Evolutionary conservation across 345 rosid genomes (phyloP).

Genomic region (Leavenworthia alabamica): DNA sequence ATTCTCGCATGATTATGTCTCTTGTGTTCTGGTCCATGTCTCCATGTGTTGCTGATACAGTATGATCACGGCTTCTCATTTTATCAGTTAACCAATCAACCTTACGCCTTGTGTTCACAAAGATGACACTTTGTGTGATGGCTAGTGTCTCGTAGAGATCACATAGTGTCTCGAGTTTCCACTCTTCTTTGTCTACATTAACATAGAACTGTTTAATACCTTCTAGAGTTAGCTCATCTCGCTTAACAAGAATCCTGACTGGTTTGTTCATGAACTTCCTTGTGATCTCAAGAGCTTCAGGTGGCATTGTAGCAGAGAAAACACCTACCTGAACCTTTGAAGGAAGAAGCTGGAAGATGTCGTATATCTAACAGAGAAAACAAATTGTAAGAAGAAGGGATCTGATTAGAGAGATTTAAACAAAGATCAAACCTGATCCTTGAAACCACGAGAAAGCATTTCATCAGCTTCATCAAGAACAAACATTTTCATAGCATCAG

Average conservation of each 20-base stretch:
- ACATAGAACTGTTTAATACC: constrained; percentile 85
- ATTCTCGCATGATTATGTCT: constrained; percentile 79
- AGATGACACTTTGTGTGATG: constrained; percentile 85
- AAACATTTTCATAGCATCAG: constrained; percentile 76
- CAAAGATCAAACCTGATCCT: constrained; percentile 60
- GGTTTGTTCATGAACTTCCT: constrained; percentile 89
- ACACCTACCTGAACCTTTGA: constrained; percentile 71
- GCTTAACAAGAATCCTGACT: constrained; percentile 75
- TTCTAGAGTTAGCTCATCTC: constrained; percentile 88
- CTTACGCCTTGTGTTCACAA: constrained; percentile 85
- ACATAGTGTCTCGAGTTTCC: constrained; percentile 80
- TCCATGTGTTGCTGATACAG: constrained; percentile 87
- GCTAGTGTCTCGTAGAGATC: constrained; percentile 81
- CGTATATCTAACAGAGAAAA: constrained; percentile 53
- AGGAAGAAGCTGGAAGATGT: constrained; percentile 77
- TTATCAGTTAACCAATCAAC: constrained; percentile 88
- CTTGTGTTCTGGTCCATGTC: constrained; percentile 93
- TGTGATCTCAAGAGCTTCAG: constrained; percentile 85
- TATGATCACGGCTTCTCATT: constrained; percentile 81
- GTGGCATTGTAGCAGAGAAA: constrained; percentile 94
- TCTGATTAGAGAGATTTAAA: neutral
- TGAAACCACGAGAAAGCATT: constrained; percentile 94
- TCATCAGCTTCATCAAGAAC: constrained; percentile 96
- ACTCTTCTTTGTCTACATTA: constrained; percentile 74
- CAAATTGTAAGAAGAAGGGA: neutral